A percentile compares a stretch with the other conserved stretches of the same genome.
Evolutionary conservation across 495 filamentous ascomycete species (phyloP).

Genomic region (Daldinia concentrica): DNA sequence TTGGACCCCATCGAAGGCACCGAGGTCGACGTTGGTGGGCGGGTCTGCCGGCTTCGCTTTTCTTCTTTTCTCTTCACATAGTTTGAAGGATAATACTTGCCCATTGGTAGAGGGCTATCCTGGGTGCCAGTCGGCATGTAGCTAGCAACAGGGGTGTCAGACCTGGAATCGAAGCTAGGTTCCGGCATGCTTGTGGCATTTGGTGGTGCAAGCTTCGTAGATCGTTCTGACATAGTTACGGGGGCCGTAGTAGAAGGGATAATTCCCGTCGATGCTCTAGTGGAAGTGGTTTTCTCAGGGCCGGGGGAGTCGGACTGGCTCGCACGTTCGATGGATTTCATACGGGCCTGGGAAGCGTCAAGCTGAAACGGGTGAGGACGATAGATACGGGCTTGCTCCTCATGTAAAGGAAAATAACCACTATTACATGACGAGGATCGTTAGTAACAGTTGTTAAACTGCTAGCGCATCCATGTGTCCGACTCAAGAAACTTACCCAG

Average conservation of each 20-base stretch:
- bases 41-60: conserved; percentile 32
- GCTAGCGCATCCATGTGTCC: conserved; percentile 15
- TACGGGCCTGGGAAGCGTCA: conserved; percentile 50
- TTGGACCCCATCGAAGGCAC: conserved; percentile 23
- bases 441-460: not conserved
- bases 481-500: conserved; percentile 52
- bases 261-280: conserved; percentile 8
- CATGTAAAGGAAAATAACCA: conserved; percentile 63
- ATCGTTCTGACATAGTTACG: conserved; percentile 29
- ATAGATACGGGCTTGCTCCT: conserved; percentile 52
- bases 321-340: conserved; percentile 46
- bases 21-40: conserved; percentile 33
- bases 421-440: conserved; percentile 33
- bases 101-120: conserved; percentile 54
- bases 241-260: conserved; percentile 28
- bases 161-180: conserved; percentile 24
- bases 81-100: conserved; percentile 66
- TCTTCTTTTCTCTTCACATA: conserved; percentile 53
- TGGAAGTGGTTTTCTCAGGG: not conserved
- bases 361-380: conserved; percentile 53
- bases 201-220: conserved; percentile 25
- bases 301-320: conserved; percentile 36
- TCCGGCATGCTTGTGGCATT: conserved; percentile 9
- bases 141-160: conserved; percentile 53
- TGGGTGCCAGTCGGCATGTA: conserved; percentile 53